Conservation (phyloP, 345 rosid genomes). For the Eucalyptus marginata region DNA sequence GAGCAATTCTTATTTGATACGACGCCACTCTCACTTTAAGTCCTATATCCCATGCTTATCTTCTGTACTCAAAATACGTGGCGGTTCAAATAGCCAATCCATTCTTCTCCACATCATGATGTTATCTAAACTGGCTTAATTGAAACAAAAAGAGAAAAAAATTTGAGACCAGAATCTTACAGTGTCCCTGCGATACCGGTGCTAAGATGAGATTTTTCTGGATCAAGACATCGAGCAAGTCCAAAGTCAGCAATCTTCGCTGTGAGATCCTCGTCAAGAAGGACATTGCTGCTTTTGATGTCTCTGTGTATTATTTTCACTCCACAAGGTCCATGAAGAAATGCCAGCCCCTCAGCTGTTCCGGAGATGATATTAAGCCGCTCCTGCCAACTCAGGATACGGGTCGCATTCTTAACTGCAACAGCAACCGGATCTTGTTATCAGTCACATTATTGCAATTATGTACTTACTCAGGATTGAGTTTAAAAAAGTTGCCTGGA, state of each 20-base stretch:
- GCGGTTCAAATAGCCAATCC: background rate
- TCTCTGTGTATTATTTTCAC: slow-evolving; percentile 6
- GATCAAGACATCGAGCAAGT: slow-evolving; percentile 1
- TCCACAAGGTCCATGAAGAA: slow-evolving; percentile 1
- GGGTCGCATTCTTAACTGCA: background rate
- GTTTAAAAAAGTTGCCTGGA: background rate
- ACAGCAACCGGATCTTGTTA: background rate
- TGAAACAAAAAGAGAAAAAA: background rate
- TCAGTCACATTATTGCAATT: background rate
- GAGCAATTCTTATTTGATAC: background rate
- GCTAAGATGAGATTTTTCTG: slow-evolving; percentile 2
- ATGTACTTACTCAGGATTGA: background rate
- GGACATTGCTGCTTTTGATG: slow-evolving; percentile 6
- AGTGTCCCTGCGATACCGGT: slow-evolving; percentile 10
- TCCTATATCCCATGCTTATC: background rate
- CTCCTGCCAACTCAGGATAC: background rate
- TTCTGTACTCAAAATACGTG: background rate
- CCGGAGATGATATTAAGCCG: background rate
- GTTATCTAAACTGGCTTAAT: background rate
- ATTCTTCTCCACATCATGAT: background rate
- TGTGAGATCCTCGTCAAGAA: background rate
- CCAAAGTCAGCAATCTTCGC: slow-evolving; percentile 9
- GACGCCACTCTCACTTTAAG: background rate
- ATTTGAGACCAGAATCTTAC: background rate
- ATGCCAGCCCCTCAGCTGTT: slow-evolving; percentile 4